Conservation (phyloP, 2,329 filamentous ascomycete species). For the Aureobasidium vineae region DNA sequence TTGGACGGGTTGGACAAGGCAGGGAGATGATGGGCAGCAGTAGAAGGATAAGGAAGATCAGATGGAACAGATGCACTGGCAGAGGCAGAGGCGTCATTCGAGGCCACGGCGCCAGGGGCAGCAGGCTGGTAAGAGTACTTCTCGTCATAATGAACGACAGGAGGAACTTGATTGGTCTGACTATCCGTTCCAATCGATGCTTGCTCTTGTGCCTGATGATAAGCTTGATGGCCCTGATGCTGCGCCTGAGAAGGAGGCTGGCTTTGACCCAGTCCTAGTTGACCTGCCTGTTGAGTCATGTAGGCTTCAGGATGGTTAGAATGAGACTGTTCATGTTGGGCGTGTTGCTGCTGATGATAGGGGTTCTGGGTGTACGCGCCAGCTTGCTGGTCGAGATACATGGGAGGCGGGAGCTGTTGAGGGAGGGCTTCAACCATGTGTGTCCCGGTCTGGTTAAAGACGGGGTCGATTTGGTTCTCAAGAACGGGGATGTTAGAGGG, state of each 20-base stretch:
- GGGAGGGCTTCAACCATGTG: conserved; percentile 17
- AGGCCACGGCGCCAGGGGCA: conserved; percentile 29
- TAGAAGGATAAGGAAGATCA: conserved; percentile 13
- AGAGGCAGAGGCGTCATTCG: conserved; percentile 37
- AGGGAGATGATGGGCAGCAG: conserved; percentile 25
- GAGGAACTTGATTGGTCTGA: conserved; percentile 23
- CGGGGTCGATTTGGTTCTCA: conserved; percentile 68
- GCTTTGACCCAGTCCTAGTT: neutral
- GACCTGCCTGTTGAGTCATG: conserved; percentile 10
- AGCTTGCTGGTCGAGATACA: conserved; percentile 1
- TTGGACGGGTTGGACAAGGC: conserved; percentile 8
- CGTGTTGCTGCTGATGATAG: conserved; percentile 7
- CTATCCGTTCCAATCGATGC: conserved; percentile 22
- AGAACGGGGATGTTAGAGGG: conserved; percentile 68
- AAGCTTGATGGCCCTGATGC: conserved; percentile 4
- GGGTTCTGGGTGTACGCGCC: neutral
- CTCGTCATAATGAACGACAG: conserved; percentile 19
- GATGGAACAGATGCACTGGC: conserved; percentile 12
- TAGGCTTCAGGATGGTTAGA: conserved; percentile 15
- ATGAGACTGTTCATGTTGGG: neutral
- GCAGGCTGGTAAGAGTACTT: conserved; percentile 19
- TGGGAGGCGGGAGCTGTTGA: conserved; percentile 18
- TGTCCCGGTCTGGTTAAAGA: conserved; percentile 61
- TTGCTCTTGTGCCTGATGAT: conserved; percentile 25
- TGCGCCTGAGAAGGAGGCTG: conserved; percentile 4